Evolutionary conservation across 2,329 filamentous ascomycete species (phyloP).

Genomic region (Aspergillus sp.): DNA sequence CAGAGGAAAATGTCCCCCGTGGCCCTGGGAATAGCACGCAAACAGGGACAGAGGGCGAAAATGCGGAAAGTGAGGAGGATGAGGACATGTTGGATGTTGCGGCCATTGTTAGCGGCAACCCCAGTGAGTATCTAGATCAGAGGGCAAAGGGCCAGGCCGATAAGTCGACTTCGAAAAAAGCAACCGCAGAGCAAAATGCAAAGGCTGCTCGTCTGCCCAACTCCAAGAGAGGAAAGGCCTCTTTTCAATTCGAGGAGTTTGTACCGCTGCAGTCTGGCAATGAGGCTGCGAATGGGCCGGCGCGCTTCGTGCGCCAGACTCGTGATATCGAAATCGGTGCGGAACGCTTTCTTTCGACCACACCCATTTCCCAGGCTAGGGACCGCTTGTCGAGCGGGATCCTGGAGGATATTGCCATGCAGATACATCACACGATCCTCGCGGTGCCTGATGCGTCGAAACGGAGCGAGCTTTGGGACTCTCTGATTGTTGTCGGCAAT

Average conservation of each 20-base stretch:
- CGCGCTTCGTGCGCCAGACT: conserved; percentile 43
- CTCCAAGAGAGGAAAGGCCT: conserved; percentile 48
- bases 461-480: conserved; percentile 83
- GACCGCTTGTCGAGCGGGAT: conserved; percentile 48
- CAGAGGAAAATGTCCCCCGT: conserved; percentile 36
- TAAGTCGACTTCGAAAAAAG: conserved; percentile 45
- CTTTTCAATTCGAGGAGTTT: conserved; percentile 54
- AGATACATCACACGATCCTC: conserved; percentile 75
- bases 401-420: conserved; percentile 72
- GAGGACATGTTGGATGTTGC: conserved; percentile 57
- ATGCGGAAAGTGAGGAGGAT: conserved; percentile 45
- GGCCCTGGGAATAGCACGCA: conserved; percentile 48
- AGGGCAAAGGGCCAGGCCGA: conserved; percentile 56
- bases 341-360: conserved; percentile 53
- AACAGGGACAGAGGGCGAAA: conserved; percentile 42
- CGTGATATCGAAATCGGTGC: conserved; percentile 53
- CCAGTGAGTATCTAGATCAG: conserved; percentile 52
- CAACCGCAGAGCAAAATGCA: conserved; percentile 34
- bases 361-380: conserved; percentile 24
- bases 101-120: conserved; percentile 56
- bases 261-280: conserved; percentile 46
- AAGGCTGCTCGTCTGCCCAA: conserved; percentile 49
- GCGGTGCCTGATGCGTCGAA: conserved; percentile 76
- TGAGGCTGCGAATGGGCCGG: conserved; percentile 37
- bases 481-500: conserved; percentile 82